A percentile compares a stretch with the other conserved stretches of the same genome.
Evolutionary conservation across 768 basidiomycete genomes (phyloP).

Genomic region (Amanita subjunquillea): DNA sequence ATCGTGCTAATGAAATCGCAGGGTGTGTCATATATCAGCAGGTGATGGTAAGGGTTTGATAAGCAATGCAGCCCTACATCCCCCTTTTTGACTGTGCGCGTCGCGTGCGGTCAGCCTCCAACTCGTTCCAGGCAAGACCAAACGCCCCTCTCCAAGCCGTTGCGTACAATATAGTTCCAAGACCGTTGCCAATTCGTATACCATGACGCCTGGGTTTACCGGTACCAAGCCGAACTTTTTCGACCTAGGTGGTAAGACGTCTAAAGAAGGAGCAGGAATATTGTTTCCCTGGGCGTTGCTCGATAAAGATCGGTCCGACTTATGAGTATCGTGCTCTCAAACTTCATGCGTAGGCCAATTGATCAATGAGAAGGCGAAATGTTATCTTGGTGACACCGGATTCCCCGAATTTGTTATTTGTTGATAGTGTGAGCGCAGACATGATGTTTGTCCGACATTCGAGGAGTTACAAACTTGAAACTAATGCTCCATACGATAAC

Average conservation of each 20-base stretch:
- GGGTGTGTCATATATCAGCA: too few species aligned
- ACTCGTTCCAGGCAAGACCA: slow-evolving; percentile 21
- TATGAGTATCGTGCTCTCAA: slow-evolving; percentile 13
- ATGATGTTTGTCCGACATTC: too few species aligned
- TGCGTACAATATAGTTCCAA: slow-evolving; percentile 59
- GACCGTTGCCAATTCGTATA: slow-evolving; percentile 54
- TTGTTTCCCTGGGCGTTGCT: slow-evolving; percentile 30
- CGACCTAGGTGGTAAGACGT: slow-evolving; percentile 25
- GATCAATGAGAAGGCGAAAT: slow-evolving; percentile 22
- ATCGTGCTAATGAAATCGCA: background rate
- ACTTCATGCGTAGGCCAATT: slow-evolving; percentile 16
- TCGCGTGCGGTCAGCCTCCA: slow-evolving; percentile 17
- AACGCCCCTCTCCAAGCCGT: slow-evolving; percentile 21
- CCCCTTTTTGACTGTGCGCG: too few species aligned
- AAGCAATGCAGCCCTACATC: too few species aligned
- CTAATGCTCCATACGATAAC: too few species aligned
- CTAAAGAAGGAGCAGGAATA: slow-evolving; percentile 21
- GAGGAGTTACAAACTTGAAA: too few species aligned
- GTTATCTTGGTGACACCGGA: slow-evolving; percentile 17
- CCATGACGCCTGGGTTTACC: slow-evolving; percentile 53
- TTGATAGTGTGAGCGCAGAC: too few species aligned
- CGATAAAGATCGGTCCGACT: slow-evolving; percentile 28
- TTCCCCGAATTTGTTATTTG: too few species aligned
- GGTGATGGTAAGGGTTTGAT: too few species aligned
- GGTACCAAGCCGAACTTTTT: slow-evolving; percentile 31